A percentile compares a stretch with the other conserved stretches of the same genome.
These are phyloP conservation scores for Microbotryomycetes sp. DNA, from an alignment of 1,284 basidiomycete genomes.

Conservation along the genomic window DNA sequence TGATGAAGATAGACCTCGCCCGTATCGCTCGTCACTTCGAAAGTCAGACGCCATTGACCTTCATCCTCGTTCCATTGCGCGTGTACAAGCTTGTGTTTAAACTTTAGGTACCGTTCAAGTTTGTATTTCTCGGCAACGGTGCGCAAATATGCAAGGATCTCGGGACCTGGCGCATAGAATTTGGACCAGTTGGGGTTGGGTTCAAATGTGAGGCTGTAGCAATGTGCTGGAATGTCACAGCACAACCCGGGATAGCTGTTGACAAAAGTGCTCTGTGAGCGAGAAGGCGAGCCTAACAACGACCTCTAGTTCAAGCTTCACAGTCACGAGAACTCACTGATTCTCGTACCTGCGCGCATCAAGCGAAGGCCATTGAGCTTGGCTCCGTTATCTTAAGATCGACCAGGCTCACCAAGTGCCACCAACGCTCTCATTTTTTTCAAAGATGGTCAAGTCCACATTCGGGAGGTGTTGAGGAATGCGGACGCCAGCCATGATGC, in stretches of 20 bases:
- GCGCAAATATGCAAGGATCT: constrained; percentile 54
- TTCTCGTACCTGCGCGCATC: constrained; percentile 5
- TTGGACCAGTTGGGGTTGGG: constrained; percentile 56
- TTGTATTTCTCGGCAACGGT: constrained; percentile 56
- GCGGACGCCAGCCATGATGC: constrained; percentile 55
- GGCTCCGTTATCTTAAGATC: constrained; percentile 11
- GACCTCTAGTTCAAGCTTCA: constrained; percentile 47
- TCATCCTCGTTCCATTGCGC: constrained; percentile 51
- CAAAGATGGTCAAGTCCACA: constrained; percentile 55
- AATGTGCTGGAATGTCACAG: constrained; percentile 35
- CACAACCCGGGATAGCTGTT: not conserved
- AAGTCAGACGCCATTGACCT: constrained; percentile 53
- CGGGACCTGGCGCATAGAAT: constrained; percentile 55
- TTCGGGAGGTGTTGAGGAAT: constrained; percentile 54
- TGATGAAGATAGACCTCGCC: constrained; percentile 45
- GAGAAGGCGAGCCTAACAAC: not conserved
- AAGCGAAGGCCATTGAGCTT: not conserved
- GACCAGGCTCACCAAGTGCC: constrained; percentile 50
- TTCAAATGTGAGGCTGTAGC: constrained; percentile 57
- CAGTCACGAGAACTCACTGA: not conserved
- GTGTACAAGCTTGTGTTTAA: constrained; percentile 51
- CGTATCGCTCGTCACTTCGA: constrained; percentile 44
- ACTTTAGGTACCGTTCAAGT: constrained; percentile 46
- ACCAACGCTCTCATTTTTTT: constrained; percentile 54
- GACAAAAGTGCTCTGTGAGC: not conserved